Conservation (phyloP, 805 yeast species). For the Schwanniomyces sp. region DNA sequence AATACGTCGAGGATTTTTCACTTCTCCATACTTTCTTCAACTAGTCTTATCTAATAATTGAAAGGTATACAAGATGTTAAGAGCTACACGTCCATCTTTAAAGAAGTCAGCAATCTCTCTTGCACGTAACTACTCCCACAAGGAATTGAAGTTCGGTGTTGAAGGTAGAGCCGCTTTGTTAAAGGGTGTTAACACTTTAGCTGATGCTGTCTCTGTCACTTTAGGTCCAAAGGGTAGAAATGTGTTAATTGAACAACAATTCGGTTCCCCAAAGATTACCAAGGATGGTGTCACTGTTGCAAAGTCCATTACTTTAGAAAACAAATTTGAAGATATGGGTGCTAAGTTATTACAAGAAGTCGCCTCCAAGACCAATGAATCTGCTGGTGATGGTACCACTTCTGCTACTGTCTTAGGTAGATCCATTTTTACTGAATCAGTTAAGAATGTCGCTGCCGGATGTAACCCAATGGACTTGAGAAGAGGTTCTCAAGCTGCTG, state of each 20-base stretch:
- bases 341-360: slow-evolving; percentile 95
- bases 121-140: slow-evolving; percentile 65
- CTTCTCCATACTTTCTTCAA: slow-evolving; percentile 1
- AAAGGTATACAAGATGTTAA: slow-evolving; percentile 39
- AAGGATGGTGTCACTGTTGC: slow-evolving; percentile 99
- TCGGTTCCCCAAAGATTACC: slow-evolving; percentile 96
- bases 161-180: slow-evolving; percentile 95
- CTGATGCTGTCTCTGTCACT: slow-evolving; percentile 95
- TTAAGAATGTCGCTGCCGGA: slow-evolving; percentile 97
- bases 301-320: slow-evolving; percentile 73
- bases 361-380: slow-evolving; percentile 94
- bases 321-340: slow-evolving; percentile 95
- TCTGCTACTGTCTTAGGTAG: slow-evolving; percentile 96
- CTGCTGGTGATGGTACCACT: slow-evolving; percentile 99
- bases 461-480: slow-evolving; percentile 98
- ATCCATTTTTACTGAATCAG: slow-evolving; percentile 91
- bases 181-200: slow-evolving; percentile 91
- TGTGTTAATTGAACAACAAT: slow-evolving; percentile 93
- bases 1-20: slow-evolving; percentile 2
- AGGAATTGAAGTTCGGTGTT: slow-evolving; percentile 94
- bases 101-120: slow-evolving; percentile 39
- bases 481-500: slow-evolving; percentile 97
- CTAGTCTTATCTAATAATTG: not conserved
- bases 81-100: slow-evolving; percentile 46
- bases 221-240: slow-evolving; percentile 98